Conservation (phyloP, 208 protist genomes). For the Wallacemonas sp. region DNA sequence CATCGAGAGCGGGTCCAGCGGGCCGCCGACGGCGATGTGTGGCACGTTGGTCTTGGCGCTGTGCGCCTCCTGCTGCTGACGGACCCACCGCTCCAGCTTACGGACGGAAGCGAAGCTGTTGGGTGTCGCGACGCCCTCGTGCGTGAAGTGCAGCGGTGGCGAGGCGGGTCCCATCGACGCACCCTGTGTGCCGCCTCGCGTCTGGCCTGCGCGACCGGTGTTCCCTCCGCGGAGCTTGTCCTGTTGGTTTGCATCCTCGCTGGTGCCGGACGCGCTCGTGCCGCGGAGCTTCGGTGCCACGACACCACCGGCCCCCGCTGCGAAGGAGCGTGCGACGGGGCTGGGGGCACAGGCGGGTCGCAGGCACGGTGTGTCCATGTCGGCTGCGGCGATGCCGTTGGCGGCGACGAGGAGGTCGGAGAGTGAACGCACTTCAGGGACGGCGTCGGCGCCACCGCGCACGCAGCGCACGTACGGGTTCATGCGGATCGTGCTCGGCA, state of each 20-base stretch:
- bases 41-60: background rate
- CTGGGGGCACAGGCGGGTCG: conserved; percentile 13
- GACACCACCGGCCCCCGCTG: too few relatives aligned
- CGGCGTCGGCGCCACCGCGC: conserved; percentile 22
- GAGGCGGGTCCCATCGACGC: too few relatives aligned
- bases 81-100: conserved; percentile 23
- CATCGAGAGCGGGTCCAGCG: conserved; percentile 23
- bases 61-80: conserved; percentile 2
- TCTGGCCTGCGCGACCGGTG: too few relatives aligned
- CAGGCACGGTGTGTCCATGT: conserved; percentile 58
- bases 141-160: conserved; percentile 40
- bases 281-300: too few relatives aligned
- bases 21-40: background rate
- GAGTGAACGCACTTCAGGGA: conserved; percentile 46
- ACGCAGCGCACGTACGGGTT: conserved; percentile 68
- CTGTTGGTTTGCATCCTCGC: too few relatives aligned
- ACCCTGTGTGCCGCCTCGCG: too few relatives aligned
- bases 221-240: too few relatives aligned
- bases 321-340: conserved; percentile 15
- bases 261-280: too few relatives aligned
- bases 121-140: conserved; percentile 58
- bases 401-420: conserved; percentile 45
- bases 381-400: conserved; percentile 24
- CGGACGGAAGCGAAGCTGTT: conserved; percentile 64
- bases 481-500: conserved; percentile 40